phyloP scores from a whole-genome alignment of 805 yeast species.

The Yarrowia deformans region DNA sequence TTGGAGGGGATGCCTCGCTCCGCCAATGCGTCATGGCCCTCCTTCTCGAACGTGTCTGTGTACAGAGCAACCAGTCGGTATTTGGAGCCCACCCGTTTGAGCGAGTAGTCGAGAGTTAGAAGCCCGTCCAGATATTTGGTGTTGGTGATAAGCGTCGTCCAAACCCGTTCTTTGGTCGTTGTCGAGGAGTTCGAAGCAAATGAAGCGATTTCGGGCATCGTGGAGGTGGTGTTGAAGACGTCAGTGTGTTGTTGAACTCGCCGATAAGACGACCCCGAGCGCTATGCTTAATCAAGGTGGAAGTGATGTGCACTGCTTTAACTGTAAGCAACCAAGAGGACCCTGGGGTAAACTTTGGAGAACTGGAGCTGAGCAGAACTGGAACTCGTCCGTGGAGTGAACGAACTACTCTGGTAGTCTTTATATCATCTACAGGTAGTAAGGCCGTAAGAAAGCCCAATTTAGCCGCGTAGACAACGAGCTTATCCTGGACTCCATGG shows the following conservation, averaged over 20 bases:
- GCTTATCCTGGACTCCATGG: background rate
- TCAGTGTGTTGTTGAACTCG: background rate
- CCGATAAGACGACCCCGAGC: constrained; percentile 1
- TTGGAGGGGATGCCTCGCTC: constrained; percentile 54
- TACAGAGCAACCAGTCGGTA: constrained; percentile 63
- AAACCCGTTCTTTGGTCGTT: constrained; percentile 49
- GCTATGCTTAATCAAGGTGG: constrained; percentile 22
- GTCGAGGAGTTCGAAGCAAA: no score
- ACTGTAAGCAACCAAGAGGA: constrained; percentile 13
- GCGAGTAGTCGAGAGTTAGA: constrained; percentile 58
- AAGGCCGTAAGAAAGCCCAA: no score
- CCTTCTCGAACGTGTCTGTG: constrained; percentile 56
- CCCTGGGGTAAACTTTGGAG: background rate
- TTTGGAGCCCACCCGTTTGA: constrained; percentile 54
- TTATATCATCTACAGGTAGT: no score
- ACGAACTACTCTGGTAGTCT: no score
- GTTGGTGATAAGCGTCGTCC: constrained; percentile 66
- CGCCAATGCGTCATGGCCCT: constrained; percentile 55
- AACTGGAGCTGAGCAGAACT: no score
- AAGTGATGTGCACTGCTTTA: constrained; percentile 15
- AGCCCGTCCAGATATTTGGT: constrained; percentile 60
- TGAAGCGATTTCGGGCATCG: constrained; percentile 11
- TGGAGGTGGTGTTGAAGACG: background rate
- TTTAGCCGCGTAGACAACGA: constrained; percentile 7
- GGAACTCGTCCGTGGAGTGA: background rate